phyloP scores from a whole-genome alignment of 371 early-diverging fungal genomes.

The Mortierella sp. region DNA sequence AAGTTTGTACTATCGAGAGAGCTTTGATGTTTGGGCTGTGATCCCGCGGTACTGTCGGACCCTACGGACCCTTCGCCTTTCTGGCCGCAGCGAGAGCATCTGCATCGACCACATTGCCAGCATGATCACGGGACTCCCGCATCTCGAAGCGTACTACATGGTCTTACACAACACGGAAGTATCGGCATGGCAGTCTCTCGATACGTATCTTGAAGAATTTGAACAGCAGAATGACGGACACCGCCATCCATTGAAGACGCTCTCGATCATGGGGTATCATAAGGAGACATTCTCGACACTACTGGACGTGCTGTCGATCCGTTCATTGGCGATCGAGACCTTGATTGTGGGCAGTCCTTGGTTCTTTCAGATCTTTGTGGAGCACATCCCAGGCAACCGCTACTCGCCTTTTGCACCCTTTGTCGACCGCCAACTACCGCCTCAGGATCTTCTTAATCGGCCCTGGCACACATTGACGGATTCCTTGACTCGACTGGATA shows the following conservation, averaged over 20 bases:
- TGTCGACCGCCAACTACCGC: background rate
- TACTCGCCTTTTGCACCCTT: slow-evolving; percentile 2
- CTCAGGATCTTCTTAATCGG: background rate
- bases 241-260: background rate
- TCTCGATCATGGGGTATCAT: background rate
- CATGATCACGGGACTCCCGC: background rate
- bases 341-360: background rate
- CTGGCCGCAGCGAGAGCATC: background rate
- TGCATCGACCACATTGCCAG: background rate
- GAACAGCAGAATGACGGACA: background rate
- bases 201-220: background rate
- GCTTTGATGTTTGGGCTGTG: background rate
- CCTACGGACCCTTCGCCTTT: background rate
- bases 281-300: background rate
- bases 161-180: background rate
- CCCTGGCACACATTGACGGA: background rate
- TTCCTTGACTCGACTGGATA: background rate
- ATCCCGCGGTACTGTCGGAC: background rate
- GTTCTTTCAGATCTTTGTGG: background rate
- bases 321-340: background rate
- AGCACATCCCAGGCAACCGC: background rate
- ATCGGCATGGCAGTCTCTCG: background rate
- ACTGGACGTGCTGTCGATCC: background rate
- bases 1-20: background rate
- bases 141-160: background rate